These are phyloP conservation scores for Phytopythium helicoides DNA, from an alignment of 352 stramenopile species.

Conservation along the genomic window DNA sequence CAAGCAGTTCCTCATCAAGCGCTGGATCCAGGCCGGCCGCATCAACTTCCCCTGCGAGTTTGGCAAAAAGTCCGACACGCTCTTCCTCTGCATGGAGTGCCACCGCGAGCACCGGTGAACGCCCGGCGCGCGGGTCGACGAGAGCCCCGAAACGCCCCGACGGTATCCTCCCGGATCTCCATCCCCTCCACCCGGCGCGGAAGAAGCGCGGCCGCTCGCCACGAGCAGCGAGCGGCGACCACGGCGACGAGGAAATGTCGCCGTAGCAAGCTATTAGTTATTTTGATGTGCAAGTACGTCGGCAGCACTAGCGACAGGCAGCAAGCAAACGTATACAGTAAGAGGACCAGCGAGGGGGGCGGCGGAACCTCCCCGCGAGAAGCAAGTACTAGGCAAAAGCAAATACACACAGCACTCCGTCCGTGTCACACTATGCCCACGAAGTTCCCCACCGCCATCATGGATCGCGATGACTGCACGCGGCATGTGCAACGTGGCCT, in stretches of 20 bases:
- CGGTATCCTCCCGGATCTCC: not conserved
- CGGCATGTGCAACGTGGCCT: no score
- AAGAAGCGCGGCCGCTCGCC: not conserved
- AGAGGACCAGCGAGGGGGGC: conserved; percentile 9
- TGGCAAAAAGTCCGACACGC: conserved; percentile 68
- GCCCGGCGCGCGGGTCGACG: not conserved
- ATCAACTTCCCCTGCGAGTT: conserved; percentile 79
- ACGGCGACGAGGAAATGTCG: no score
- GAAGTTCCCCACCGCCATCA: no score
- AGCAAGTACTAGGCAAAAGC: no score
- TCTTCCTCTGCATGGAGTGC: conserved; percentile 85
- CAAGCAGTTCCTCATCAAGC: conserved; percentile 63
- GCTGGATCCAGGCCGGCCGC: conserved; percentile 47
- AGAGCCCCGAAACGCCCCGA: not conserved
- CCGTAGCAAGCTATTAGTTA: no score
- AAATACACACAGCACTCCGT: no score
- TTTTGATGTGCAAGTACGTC: no score
- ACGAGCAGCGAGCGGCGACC: no score
- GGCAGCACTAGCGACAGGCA: conserved; percentile 3
- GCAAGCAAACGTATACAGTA: not conserved
- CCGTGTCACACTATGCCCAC: no score
- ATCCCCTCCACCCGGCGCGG: no score
- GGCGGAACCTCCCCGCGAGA: not conserved
- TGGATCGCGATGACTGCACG: no score
- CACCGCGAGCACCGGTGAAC: conserved; percentile 70